A percentile compares a stretch with the other conserved stretches of the same genome.
These are phyloP conservation scores for Alternaria infectoria DNA, from an alignment of 2,329 filamentous ascomycete genomes.

Conservation along the genomic window DNA sequence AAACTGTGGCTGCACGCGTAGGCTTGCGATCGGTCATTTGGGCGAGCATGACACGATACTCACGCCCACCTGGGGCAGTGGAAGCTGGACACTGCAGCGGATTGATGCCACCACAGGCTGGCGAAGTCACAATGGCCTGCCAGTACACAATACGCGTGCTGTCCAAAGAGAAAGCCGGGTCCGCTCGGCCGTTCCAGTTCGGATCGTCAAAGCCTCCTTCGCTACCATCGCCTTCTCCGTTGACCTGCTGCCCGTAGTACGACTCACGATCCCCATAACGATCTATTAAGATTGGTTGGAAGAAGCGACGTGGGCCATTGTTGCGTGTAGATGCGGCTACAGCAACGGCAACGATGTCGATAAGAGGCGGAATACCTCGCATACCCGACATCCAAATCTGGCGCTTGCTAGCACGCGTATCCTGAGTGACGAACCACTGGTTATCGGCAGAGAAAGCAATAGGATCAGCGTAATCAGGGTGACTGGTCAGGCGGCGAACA, in stretches of 20 bases:
- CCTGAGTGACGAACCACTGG: slow-evolving; percentile 53
- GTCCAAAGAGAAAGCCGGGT: slow-evolving; percentile 53
- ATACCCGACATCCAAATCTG: slow-evolving; percentile 53
- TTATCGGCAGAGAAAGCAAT: slow-evolving; percentile 53
- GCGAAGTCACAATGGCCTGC: slow-evolving; percentile 48
- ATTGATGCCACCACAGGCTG: slow-evolving; percentile 54
- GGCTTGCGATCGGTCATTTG: slow-evolving; percentile 44
- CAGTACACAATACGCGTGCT: slow-evolving; percentile 54
- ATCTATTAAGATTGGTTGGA: slow-evolving; percentile 55
- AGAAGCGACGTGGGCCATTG: slow-evolving; percentile 56
- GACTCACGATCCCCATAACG: slow-evolving; percentile 52
- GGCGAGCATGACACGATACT: slow-evolving; percentile 54
- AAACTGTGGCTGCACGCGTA: slow-evolving; percentile 20
- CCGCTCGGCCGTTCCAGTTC: slow-evolving; percentile 57
- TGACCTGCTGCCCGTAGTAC: slow-evolving; percentile 54
- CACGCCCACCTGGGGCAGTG: slow-evolving; percentile 48
- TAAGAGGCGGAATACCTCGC: slow-evolving; percentile 53
- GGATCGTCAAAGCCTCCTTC: slow-evolving; percentile 49
- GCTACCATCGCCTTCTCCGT: slow-evolving; percentile 37
- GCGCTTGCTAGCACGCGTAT: slow-evolving; percentile 52
- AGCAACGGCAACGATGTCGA: slow-evolving; percentile 34
- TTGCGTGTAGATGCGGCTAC: slow-evolving; percentile 53
- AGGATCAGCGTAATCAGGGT: slow-evolving; percentile 56
- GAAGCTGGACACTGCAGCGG: slow-evolving; percentile 52
- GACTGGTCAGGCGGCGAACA: slow-evolving; percentile 52